Conservation (phyloP, 108 stramenopile genomes). For the Bacterosira constricta region DNA sequence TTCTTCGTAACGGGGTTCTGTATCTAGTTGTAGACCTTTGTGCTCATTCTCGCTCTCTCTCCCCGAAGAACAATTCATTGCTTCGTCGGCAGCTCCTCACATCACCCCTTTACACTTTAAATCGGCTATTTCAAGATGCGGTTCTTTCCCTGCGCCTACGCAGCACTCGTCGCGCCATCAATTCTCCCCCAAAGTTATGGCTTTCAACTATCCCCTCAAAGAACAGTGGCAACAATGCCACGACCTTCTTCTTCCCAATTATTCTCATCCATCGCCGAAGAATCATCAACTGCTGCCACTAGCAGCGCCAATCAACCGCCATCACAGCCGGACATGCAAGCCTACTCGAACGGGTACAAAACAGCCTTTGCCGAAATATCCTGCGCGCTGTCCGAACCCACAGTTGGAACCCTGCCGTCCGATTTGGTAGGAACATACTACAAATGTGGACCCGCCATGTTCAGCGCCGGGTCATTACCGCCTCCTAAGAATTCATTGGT, state of each 20-base stretch:
- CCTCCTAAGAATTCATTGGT: constrained; percentile 82
- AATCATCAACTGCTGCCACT: background rate
- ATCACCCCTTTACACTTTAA: background rate
- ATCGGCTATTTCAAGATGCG: background rate
- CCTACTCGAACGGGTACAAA: constrained; percentile 75
- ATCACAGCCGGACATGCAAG: constrained; percentile 60
- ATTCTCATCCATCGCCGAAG: constrained; percentile 1
- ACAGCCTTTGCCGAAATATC: constrained; percentile 77
- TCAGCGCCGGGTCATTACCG: constrained; percentile 80
- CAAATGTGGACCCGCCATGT: constrained; percentile 86
- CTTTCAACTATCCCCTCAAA: constrained; percentile 8
- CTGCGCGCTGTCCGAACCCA: constrained; percentile 38
- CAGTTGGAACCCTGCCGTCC: constrained; percentile 55
- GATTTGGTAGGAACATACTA: constrained; percentile 83
- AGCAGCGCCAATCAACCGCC: background rate
- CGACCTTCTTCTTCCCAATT: background rate
- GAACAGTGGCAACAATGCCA: background rate
- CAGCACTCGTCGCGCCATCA: background rate
- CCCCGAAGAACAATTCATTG: background rate
- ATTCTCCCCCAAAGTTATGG: background rate
- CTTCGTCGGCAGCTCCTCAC: too few relatives aligned
- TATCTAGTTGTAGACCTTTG: too few relatives aligned
- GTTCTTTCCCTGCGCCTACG: background rate
- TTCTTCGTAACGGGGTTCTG: too few relatives aligned
- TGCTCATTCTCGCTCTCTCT: background rate